Conservation (phyloP, 2,329 filamentous ascomycete species). For the Cladosporium sp. region DNA sequence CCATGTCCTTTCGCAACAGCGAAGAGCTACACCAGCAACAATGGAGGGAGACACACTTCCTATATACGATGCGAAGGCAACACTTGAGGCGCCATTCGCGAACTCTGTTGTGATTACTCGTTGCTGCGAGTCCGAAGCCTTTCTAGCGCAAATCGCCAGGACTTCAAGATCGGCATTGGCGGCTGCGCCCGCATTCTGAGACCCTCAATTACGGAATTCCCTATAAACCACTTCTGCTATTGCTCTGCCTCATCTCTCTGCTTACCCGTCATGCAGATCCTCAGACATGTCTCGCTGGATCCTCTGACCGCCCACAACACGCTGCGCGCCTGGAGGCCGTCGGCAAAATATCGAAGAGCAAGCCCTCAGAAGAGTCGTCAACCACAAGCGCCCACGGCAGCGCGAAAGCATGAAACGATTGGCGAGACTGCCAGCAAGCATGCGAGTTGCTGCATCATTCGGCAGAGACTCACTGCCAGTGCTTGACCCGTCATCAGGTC, state of each 20-base stretch:
- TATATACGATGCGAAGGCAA: too few species aligned
- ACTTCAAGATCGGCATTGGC: too few species aligned
- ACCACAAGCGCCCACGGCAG: not conserved
- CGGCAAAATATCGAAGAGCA: not conserved
- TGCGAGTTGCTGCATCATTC: not conserved
- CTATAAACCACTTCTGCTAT: slow-evolving; percentile 4
- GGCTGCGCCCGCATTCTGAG: not conserved
- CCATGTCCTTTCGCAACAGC: too few species aligned
- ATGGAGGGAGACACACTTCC: too few species aligned
- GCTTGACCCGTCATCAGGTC: not conserved
- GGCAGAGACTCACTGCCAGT: not conserved
- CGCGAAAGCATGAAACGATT: slow-evolving; percentile 2
- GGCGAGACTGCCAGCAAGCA: not conserved
- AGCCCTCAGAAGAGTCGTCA: not conserved
- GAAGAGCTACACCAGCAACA: too few species aligned
- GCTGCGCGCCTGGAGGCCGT: not conserved
- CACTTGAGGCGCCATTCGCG: too few species aligned
- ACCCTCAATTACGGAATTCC: slow-evolving; percentile 1
- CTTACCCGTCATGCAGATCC: slow-evolving; percentile 5
- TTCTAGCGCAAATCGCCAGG: too few species aligned
- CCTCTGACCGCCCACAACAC: not conserved
- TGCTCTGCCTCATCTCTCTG: slow-evolving; percentile 5
- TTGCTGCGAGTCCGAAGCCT: too few species aligned
- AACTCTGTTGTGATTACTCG: too few species aligned
- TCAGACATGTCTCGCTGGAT: slow-evolving; percentile 7